Percentiles rank a stretch among this genome's conserved stretches.
Evolutionary conservation across 352 stramenopile genomes (phyloP).

Genomic region (Phytophthora boehmeriae): DNA sequence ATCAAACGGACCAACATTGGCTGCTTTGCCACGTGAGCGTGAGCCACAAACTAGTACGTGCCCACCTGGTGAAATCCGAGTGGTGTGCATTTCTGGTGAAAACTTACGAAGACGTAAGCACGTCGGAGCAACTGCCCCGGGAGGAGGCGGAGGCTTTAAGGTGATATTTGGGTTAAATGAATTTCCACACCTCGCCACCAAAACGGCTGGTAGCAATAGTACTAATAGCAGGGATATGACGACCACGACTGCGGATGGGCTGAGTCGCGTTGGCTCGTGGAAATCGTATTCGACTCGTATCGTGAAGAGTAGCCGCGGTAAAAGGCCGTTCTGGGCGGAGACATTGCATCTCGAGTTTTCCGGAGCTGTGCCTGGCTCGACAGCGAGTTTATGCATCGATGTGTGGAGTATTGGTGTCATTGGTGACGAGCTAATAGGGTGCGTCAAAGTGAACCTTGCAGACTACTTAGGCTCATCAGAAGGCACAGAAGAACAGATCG

Average conservation of each 20-base stretch:
- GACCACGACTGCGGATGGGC: constrained; percentile 39
- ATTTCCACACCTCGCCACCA: constrained; percentile 71
- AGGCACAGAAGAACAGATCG: constrained; percentile 71
- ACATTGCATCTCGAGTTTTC: constrained; percentile 80
- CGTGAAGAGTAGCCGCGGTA: constrained; percentile 56
- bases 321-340: constrained; percentile 78
- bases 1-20: constrained; percentile 39
- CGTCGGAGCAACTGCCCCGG: constrained; percentile 29
- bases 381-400: constrained; percentile 73
- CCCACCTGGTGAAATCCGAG: constrained; percentile 79
- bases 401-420: constrained; percentile 80
- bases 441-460: constrained; percentile 79
- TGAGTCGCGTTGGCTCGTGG: constrained; percentile 57
- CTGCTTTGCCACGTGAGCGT: constrained; percentile 69
- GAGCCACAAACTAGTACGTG: constrained; percentile 64
- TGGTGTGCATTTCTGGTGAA: constrained; percentile 79
- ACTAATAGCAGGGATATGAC: constrained; percentile 26
- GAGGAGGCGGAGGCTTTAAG: constrained; percentile 63
- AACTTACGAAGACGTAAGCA: constrained; percentile 34
- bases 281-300: constrained; percentile 70
- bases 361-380: constrained; percentile 76
- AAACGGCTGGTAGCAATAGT: constrained; percentile 31
- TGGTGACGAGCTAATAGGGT: constrained; percentile 80
- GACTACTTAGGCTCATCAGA: constrained; percentile 67
- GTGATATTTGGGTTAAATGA: constrained; percentile 74